Base-by-base conservation (phyloP, 106 monocot genomes). In the Platanthera zijinensis region DNA sequence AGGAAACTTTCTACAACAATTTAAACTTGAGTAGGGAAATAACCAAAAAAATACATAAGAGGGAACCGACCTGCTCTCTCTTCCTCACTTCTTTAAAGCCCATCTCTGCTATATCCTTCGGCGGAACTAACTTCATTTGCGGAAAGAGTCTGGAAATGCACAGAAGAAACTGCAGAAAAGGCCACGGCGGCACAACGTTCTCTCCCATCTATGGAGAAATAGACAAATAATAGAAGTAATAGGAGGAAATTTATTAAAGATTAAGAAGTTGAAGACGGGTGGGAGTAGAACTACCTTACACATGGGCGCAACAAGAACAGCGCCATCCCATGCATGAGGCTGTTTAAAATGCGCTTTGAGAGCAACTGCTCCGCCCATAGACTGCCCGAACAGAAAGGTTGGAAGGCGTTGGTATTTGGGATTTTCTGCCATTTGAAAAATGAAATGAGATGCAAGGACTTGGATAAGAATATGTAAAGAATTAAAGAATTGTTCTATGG, bases 331-430 rank as follows among this genome's bases (percentile, higher is more conserved):
- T 59, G 78, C 79, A 77, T 75, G 51, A 2, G 91, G 84, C 57
- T 91, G 88, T 25, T 87, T 87, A 47, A 96, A 89, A 72, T 93
- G 93, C 57, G 93, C 76, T 73, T 96, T 96, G 75, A 96, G 73
- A 66, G 96, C 90, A 82, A 96, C 90, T 71, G 96, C 96, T 67
- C 93, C 96, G 72, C 96, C 96, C 93, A 97, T 84, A 17, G 96
- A 93, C 83, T 93, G 93, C 11, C 96, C 96, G 87, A 97, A 91
- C 15, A 97, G 71, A 77, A 93, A 97, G 72, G 84, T 83, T 50
- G 96, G 96, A n/a, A 93, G 80, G 21, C 80, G 74, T 80, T 83
- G 68, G 63, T 89, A 91, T 56, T 93, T 90, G 17, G 86, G 83
- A 52, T 86, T 89, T 80, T 86, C 96, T 97, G 75, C 50, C 45